Base-by-base conservation (phyloP, 805 yeast species). In the Grigorovia jiainica region DNA sequence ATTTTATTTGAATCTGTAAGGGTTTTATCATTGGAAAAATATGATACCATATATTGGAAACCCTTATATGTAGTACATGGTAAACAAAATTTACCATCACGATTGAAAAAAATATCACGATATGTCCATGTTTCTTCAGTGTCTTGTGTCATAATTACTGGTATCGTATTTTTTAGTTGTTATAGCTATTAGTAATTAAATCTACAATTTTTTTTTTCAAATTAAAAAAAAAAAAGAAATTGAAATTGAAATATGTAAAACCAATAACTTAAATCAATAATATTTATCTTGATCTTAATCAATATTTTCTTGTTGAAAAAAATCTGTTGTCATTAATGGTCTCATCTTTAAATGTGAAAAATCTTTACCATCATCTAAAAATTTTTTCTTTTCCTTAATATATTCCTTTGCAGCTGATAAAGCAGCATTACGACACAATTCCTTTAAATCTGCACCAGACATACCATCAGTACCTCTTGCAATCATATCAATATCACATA, bases 51-150 rank as follows among this genome's bases (percentile, higher is more conserved):
- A 64, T 6, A 64, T 57, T 78, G 79, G 62, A 90, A 89, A 54
- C 89, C 95, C 32, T 77, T 61, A 32, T 87, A 65, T 0, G 87
- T 62, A 61, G 87, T 87, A 59, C 97, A 90, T 2, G 95, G 67
- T 41, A 95, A 87, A 57, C 97, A 90, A 44, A 97, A 97, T 63
- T 85, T 89, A 1, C 97, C 97, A 60, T 90, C 80, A 55, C 85
- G 79, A 54, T 85, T 95, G 43, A 84, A 59, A 18, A 86, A 21
- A 1, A 44, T 2, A 7, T 30, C 31, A 13, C 36, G 31, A 16
- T 40, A 11, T 5, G 42, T 34, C 30, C 27, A 6, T 1, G 16
- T 13, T 13, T 41, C 39, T 8, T 27, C 31, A 10, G n/a, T 13
- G 15, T 27, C 40, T 13, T 43, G 18, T 11, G 41, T 32, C 46